These are phyloP conservation scores for Fagus crenata DNA, from an alignment of 306 rosid species.

Conservation along the genomic window DNA sequence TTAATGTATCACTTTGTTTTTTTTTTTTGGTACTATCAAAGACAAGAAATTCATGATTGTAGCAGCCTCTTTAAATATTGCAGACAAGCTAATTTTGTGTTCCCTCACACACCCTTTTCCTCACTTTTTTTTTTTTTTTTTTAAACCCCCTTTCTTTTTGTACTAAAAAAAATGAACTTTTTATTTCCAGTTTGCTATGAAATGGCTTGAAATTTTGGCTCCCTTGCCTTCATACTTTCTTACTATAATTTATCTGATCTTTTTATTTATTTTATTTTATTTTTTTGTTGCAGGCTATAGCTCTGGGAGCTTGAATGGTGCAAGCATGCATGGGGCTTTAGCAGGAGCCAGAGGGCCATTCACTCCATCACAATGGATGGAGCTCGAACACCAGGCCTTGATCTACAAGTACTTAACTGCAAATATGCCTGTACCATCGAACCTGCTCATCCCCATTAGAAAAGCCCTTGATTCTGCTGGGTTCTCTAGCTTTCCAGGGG, in stretches of 20 bases:
- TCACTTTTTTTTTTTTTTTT: background rate
- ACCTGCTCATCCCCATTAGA: conserved; percentile 75
- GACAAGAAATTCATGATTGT: conserved; percentile 25
- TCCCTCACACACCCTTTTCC: conserved; percentile 20
- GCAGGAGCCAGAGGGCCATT: conserved; percentile 61
- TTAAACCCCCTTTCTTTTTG: background rate
- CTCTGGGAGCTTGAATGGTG: conserved; percentile 45
- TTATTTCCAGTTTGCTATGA: background rate
- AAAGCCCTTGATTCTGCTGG: conserved; percentile 80
- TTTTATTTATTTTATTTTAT: background rate
- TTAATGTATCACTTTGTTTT: conserved; percentile 25
- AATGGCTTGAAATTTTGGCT: background rate
- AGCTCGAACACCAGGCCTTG: conserved; percentile 90
- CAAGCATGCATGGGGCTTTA: conserved; percentile 51
- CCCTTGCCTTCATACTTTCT: background rate
- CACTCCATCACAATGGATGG: conserved; percentile 97
- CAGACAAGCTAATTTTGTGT: conserved; percentile 21
- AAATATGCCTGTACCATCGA: conserved; percentile 72
- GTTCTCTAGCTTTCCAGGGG: conserved; percentile 48
- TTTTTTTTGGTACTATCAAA: conserved; percentile 10
- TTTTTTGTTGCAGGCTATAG: conserved; percentile 43
- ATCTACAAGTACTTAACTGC: conserved; percentile 90
- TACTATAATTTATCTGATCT: background rate
- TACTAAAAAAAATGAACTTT: conserved; percentile 2
- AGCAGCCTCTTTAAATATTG: conserved; percentile 21